phyloP scores from a whole-genome alignment of 2,329 filamentous ascomycete species.

The Colletotrichum australisinense region DNA sequence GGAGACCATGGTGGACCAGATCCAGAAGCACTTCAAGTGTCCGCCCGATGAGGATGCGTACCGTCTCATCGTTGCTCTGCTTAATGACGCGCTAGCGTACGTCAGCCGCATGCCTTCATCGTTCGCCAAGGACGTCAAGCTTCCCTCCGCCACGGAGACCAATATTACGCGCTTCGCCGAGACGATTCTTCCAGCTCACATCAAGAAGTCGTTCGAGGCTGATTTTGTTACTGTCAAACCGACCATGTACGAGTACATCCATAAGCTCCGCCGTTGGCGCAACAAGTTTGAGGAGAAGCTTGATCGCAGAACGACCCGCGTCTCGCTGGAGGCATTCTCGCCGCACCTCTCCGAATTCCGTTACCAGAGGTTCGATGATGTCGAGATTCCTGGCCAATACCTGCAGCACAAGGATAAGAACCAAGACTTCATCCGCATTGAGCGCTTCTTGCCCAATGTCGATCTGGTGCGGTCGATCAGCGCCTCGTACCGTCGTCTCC shows the following conservation, averaged over 20 bases:
- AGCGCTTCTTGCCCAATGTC: constrained; percentile 94
- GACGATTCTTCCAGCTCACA: constrained; percentile 93
- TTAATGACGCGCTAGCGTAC: constrained; percentile 95
- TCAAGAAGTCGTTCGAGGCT: constrained; percentile 95
- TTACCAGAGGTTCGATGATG: constrained; percentile 98
- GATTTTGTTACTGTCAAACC: constrained; percentile 97
- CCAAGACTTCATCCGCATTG: constrained; percentile 96
- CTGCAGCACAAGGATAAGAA: constrained; percentile 98
- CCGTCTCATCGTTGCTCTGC: constrained; percentile 92
- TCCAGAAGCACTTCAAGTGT: constrained; percentile 99
- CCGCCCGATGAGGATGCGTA: constrained; percentile 98
- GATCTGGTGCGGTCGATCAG: constrained; percentile 92
- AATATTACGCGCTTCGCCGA: constrained; percentile 98
- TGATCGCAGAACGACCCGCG: constrained; percentile 80
- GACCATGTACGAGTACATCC: constrained; percentile 98
- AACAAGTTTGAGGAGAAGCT: constrained; percentile 99
- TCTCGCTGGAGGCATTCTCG: constrained; percentile 86
- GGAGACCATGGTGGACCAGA: constrained; percentile 99
- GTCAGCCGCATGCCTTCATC: constrained; percentile 88
- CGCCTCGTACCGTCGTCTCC: constrained; percentile 90
- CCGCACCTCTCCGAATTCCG: constrained; percentile 95
- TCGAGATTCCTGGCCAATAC: constrained; percentile 97
- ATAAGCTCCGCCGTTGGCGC: constrained; percentile 94
- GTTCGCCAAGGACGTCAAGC: constrained; percentile 90
- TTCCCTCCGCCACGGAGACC: constrained; percentile 89